Evolutionary conservation across 1,284 basidiomycete genomes (phyloP), one percentile per base, ranked within the genome.

Genomic region (Ganoderma sp.): DNA sequence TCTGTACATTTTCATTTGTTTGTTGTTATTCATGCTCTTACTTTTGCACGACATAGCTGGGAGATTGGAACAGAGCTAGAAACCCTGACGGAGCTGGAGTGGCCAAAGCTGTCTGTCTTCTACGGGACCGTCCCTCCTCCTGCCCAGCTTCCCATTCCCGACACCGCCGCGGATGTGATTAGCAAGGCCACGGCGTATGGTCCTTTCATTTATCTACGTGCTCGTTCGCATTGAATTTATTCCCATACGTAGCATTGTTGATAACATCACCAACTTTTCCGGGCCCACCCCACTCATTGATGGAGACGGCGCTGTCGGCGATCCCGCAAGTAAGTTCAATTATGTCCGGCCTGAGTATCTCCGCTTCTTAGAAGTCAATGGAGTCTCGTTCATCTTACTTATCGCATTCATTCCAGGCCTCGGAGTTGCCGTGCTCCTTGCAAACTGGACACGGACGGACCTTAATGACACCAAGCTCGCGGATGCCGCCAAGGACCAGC

Each of bases 51-150:
- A 25, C 39, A 19, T 37, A 90, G 88, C 72, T 93, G 92, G 92
- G 91, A 93, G 75, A 80, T 90, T 63, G 92, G 91, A 6, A 88
- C 89, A 15, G 84, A 86, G 60, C 79, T 87, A 12, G 82, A 92
- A 76, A 88, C 91, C 9, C 77, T 91, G 52, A 81, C 87, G 39
- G 91, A 94, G 78, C 80, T 85, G 58, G 83, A 84, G 34, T 86
- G 86, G 78, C 85, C 87, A 2, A 71, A 79, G 3, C 76, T 88
- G 45, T 87, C 88, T 9, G 87, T 91, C 37, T 91, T 90, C 72
- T 81, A 77, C 12, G 81, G 80, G 64, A 83, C 80, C 69, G 81
- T 81, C 57, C 83, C 83, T 12, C 58, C 69, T n/a, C 61, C 65
- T 42, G 67, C 74, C 54, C 76, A 66, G 66, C 75, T 80, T 59